phyloP scores from a whole-genome alignment of 192 early-diverging fungal species.

The Funneliformis geosporum region DNA sequence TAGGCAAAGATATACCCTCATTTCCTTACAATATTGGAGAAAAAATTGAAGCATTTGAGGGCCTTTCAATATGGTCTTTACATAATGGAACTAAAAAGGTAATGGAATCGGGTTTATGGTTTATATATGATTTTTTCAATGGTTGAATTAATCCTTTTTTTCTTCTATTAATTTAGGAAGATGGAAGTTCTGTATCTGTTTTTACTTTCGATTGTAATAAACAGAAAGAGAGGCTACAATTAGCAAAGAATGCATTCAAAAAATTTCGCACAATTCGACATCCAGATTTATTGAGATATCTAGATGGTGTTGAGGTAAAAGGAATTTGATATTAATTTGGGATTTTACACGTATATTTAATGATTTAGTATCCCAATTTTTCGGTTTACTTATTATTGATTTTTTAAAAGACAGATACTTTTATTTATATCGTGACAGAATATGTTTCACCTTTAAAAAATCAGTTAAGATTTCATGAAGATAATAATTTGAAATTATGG shows the following conservation, averaged over 20 bases:
- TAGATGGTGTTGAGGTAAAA: constrained; percentile 85
- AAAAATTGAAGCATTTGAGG: constrained; percentile 58
- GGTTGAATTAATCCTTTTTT: neutral
- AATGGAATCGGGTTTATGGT: neutral
- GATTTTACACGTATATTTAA: neutral
- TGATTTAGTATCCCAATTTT: neutral
- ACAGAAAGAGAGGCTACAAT: constrained; percentile 66
- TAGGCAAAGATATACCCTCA: constrained; percentile 61
- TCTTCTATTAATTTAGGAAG: constrained; percentile 56
- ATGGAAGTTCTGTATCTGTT: constrained; percentile 68
- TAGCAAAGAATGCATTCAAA: constrained; percentile 89
- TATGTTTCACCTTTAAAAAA: constrained; percentile 68
- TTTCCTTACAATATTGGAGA: constrained; percentile 71
- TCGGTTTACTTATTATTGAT: neutral
- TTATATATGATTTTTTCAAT: too few species aligned
- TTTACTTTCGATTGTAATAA: constrained; percentile 80
- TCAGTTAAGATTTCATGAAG: constrained; percentile 50
- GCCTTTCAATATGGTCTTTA: constrained; percentile 64
- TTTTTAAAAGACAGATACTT: constrained; percentile 58
- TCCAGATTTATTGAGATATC: constrained; percentile 80
- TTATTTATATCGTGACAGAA: constrained; percentile 91
- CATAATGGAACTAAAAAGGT: constrained; percentile 69
- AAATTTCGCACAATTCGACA: constrained; percentile 87
- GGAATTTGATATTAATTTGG: neutral
- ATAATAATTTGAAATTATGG: constrained; percentile 71